These are phyloP conservation scores for Fusarium sp. DNA, from an alignment of 2,329 filamentous ascomycete species.

Conservation along the genomic window DNA sequence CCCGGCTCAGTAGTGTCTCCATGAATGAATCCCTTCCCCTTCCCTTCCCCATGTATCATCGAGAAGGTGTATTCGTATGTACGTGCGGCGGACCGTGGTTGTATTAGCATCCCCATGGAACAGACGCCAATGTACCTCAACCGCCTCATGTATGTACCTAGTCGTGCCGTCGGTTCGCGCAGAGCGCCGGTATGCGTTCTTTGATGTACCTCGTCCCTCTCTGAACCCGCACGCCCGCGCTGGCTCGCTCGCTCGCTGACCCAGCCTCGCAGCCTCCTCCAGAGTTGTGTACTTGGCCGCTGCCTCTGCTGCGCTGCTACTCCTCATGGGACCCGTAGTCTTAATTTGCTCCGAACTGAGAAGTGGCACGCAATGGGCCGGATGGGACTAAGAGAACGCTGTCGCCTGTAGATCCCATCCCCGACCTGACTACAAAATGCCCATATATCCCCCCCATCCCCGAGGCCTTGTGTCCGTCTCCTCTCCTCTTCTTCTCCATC, in stretches of 20 bases:
- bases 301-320: constrained; percentile 11
- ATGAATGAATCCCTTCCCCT: constrained; percentile 12
- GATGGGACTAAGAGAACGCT: constrained; percentile 14
- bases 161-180: constrained; percentile 27
- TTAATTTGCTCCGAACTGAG: constrained; percentile 28
- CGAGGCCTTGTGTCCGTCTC: constrained; percentile 22
- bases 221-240: constrained; percentile 21
- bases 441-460: constrained; percentile 34
- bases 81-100: constrained; percentile 17
- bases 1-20: constrained; percentile 32
- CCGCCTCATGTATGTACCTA: constrained; percentile 31
- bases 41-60: constrained; percentile 31
- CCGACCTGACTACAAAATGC: constrained; percentile 42
- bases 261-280: constrained; percentile 30
- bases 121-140: constrained; percentile 28
- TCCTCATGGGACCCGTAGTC: constrained; percentile 29
- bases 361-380: constrained; percentile 26
- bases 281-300: constrained; percentile 10
- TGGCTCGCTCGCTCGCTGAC: background rate
- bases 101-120: constrained; percentile 33
- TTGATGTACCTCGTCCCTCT: constrained; percentile 36
- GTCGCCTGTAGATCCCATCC: constrained; percentile 37
- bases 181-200: constrained; percentile 22
- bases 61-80: background rate
- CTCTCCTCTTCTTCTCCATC: constrained; percentile 31